Evolutionary conservation across 352 stramenopile genomes (phyloP), one percentile per base, ranked within the genome.

Genomic region (Phytophthora niederhauseri): DNA sequence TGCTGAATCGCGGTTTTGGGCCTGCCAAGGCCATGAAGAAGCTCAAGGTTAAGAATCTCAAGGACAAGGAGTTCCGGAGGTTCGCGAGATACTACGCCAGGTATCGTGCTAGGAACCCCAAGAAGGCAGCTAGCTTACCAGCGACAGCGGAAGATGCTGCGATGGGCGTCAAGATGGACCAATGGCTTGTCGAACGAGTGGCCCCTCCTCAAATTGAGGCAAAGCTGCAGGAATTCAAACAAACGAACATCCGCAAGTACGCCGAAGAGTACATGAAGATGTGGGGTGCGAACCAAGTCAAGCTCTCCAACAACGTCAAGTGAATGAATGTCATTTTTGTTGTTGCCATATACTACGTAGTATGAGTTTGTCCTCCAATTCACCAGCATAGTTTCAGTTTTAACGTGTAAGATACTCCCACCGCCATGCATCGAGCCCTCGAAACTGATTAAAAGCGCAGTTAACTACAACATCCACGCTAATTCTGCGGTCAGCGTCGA

Each of bases 1-100:
- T 49, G 43, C 43, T 49, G 2, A 49, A 49, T 4, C 17, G n/a
- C 11, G 43, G 43, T 6, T 49, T 49, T 49, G n/a, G n/a, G 4
- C 43, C 43, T 24, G 43, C 43, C 17, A 49, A 49, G n/a, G 61
- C 36, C 20, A 22, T 55, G 38, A 62, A 31, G 30, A 68, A 68
- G 43, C 34, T 68, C 41, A 63, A 56, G 15, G 31, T 68, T 19
- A 30, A 5, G 9, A 36, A 19, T 62, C 8, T 62, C 0, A 30
- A 26, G 6, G 52, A 56, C 41, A 63, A 56, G 9, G 56, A 56
- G 15, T 68, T 63, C 52, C 57, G 62, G 17, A 57, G 41, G 31
- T 68, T 68, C 30, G 43, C 20, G 4, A 49, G 61, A 52, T 66
- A 61, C 28, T 66, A 61, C 34, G 34, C 60, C 34, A 34, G 24